Conservation (phyloP, 108 stramenopile genomes). For the Bacterosira constricta region DNA sequence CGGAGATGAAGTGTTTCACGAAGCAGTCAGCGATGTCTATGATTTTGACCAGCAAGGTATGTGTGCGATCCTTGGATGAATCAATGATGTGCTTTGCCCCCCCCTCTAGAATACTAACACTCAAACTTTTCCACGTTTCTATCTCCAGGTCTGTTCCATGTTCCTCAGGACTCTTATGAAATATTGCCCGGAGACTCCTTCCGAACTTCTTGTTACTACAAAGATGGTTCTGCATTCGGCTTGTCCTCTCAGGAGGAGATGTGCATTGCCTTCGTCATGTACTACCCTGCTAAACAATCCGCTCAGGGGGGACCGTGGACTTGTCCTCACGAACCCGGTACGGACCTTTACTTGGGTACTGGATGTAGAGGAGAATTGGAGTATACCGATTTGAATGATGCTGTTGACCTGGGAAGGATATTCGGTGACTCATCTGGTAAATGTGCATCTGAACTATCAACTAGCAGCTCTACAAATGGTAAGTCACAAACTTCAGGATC, state of each 20-base stretch:
- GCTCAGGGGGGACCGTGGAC: background rate
- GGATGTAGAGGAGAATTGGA: background rate
- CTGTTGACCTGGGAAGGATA: background rate
- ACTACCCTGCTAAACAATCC: constrained; percentile 45
- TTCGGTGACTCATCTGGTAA: constrained; percentile 7
- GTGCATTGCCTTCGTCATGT: constrained; percentile 62
- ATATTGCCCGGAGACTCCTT: constrained; percentile 58
- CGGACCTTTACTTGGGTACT: background rate
- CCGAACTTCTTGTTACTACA: constrained; percentile 56
- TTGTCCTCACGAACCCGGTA: background rate
- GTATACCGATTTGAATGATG: constrained; percentile 5
- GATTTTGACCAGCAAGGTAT: constrained; percentile 61
- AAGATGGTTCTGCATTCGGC: constrained; percentile 41
- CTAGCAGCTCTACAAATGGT: no score
- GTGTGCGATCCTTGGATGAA: background rate
- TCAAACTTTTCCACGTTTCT: background rate
- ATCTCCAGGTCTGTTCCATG: constrained; percentile 1
- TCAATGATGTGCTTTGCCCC: no score
- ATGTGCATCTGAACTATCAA: no score
- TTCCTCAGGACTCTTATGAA: constrained; percentile 44
- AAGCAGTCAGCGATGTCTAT: constrained; percentile 42
- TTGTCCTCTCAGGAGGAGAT: constrained; percentile 57
- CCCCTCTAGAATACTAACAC: no score
- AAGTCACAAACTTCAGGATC: no score
- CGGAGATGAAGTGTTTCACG: constrained; percentile 49